Percentiles rank a stretch among this genome's conserved stretches.
These are phyloP conservation scores for Atkinsonella hypoxylon DNA, from an alignment of 2,329 filamentous ascomycete genomes.

Conservation along the genomic window DNA sequence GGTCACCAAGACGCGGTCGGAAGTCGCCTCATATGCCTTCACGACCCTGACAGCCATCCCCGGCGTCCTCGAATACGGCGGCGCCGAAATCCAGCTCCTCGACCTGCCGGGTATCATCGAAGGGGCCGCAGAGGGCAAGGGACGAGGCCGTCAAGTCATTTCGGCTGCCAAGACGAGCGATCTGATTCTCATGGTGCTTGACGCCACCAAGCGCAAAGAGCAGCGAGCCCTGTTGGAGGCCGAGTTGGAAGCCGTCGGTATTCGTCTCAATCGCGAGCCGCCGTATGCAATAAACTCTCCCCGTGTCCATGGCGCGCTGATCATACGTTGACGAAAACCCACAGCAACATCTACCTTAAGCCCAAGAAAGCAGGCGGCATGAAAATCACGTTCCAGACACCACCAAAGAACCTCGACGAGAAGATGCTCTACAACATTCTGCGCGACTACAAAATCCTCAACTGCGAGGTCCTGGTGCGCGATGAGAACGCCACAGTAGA, in stretches of 20 bases:
- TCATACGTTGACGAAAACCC: neutral
- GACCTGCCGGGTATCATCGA: slow-evolving; percentile 98
- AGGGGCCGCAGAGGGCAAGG: slow-evolving; percentile 90
- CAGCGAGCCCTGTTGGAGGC: slow-evolving; percentile 82
- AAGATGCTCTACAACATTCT: slow-evolving; percentile 98
- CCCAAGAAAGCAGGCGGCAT: slow-evolving; percentile 91
- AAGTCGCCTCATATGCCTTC: slow-evolving; percentile 93
- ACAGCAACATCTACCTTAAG: slow-evolving; percentile 92
- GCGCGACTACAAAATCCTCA: slow-evolving; percentile 96
- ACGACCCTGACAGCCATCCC: slow-evolving; percentile 96
- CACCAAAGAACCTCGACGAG: slow-evolving; percentile 86
- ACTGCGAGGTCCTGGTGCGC: slow-evolving; percentile 89
- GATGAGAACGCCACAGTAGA: slow-evolving; percentile 94
- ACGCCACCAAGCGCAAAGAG: slow-evolving; percentile 92
- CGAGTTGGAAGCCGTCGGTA: slow-evolving; percentile 89
- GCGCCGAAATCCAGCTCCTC: slow-evolving; percentile 94
- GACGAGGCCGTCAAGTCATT: slow-evolving; percentile 89
- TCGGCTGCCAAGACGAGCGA: slow-evolving; percentile 97
- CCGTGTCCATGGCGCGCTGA: too few species aligned
- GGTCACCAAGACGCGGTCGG: slow-evolving; percentile 94
- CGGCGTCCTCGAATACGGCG: slow-evolving; percentile 92
- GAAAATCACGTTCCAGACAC: slow-evolving; percentile 91
- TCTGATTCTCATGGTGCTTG: slow-evolving; percentile 89
- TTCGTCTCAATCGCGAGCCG: slow-evolving; percentile 80
- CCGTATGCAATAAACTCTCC: slow-evolving; percentile 45